Evolutionary conservation across 495 filamentous ascomycete species (phyloP).

Genomic region (Mycothermus thermophilus): DNA sequence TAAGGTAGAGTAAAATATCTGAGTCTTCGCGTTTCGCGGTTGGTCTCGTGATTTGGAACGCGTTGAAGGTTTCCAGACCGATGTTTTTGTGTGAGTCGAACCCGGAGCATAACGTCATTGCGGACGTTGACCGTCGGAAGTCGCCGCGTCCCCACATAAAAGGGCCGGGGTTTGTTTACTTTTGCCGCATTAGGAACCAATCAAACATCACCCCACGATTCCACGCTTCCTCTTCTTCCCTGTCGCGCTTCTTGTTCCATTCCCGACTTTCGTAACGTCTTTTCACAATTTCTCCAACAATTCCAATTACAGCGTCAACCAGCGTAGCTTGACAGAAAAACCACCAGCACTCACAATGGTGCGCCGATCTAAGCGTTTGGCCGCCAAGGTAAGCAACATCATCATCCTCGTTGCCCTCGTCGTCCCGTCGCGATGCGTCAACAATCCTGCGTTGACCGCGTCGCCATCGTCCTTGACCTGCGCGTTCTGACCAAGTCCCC

Average conservation of each 20-base stretch:
- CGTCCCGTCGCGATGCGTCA: too few relatives aligned
- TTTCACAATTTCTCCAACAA: slow-evolving; percentile 15
- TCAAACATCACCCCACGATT: slow-evolving; percentile 15
- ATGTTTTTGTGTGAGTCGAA: too few relatives aligned
- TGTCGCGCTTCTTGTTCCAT: slow-evolving; percentile 14
- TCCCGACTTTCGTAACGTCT: slow-evolving; percentile 10
- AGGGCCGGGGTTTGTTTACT: slow-evolving; percentile 27
- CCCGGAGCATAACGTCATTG: too few relatives aligned
- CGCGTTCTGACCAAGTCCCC: slow-evolving; percentile 6
- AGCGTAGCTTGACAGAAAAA: too few relatives aligned
- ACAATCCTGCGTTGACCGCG: not conserved
- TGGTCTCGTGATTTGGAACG: too few relatives aligned
- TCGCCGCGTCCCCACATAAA: too few relatives aligned
- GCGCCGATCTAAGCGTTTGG: slow-evolving; percentile 37
- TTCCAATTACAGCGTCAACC: too few relatives aligned
- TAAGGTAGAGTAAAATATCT: too few relatives aligned
- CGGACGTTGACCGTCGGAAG: slow-evolving; percentile 1
- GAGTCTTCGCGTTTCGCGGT: too few relatives aligned
- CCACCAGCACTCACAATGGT: slow-evolving; percentile 17
- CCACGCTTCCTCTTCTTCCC: slow-evolving; percentile 2
- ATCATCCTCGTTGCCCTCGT: slow-evolving; percentile 2
- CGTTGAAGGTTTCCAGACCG: too few relatives aligned
- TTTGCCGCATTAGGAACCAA: slow-evolving; percentile 10
- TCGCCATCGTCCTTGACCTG: slow-evolving; percentile 7
- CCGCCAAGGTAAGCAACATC: slow-evolving; percentile 31